Evolutionary conservation across 345 rosid genomes (phyloP).

Genomic region (Eucalyptus polyanthemos): DNA sequence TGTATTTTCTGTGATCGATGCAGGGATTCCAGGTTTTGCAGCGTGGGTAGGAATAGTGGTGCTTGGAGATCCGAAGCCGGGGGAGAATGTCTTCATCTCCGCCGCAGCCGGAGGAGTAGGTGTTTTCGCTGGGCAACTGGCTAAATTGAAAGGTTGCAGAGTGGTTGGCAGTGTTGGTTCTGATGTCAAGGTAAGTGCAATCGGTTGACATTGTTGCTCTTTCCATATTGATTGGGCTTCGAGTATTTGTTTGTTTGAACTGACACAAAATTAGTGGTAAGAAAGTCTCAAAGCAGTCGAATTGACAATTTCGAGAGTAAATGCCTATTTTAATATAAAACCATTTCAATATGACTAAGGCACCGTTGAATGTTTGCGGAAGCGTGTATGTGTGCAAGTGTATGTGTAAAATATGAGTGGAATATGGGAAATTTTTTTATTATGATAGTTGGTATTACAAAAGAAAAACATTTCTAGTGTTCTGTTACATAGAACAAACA

Average conservation of each 20-base stretch:
- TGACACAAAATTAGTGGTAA: background rate
- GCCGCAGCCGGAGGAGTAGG: constrained; percentile 42
- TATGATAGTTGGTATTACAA: too few relatives aligned
- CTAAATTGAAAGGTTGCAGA: constrained; percentile 25
- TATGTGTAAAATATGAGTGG: too few relatives aligned
- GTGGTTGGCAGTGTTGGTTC: constrained; percentile 33
- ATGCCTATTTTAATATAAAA: background rate
- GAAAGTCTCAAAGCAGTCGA: background rate
- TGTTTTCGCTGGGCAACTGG: constrained; percentile 24
- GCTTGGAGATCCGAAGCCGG: constrained; percentile 13
- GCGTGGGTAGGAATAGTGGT: constrained; percentile 28
- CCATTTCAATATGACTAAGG: background rate
- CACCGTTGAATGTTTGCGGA: too few relatives aligned
- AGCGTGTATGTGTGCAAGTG: too few relatives aligned
- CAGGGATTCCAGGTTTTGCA: constrained; percentile 27
- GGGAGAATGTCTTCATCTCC: constrained; percentile 20
- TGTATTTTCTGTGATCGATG: background rate
- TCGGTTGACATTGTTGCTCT: background rate
- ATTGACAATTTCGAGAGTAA: background rate
- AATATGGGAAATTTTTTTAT: too few relatives aligned
- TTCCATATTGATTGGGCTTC: background rate
- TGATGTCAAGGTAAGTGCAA: constrained; percentile 9
- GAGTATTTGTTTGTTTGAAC: background rate
- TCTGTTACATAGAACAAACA: too few relatives aligned
- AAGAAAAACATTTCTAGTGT: too few relatives aligned